Evolutionary conservation across 176 grass and related monocot genomes (phyloP).

Genomic region (Hyparrhenia diplandra): DNA sequence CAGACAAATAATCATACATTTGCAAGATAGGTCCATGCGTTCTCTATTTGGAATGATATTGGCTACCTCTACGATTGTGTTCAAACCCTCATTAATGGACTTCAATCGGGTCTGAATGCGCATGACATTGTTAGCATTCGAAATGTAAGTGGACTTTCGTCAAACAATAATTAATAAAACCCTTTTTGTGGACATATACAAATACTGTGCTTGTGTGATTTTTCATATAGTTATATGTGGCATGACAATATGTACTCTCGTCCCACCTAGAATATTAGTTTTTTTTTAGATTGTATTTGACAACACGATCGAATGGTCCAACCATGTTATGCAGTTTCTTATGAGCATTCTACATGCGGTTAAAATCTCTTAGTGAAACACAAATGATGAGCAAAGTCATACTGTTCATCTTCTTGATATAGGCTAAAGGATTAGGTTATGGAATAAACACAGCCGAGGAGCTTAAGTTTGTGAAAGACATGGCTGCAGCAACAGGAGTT

Average conservation of each 20-base stretch:
- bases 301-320: too few species aligned
- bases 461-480: conserved; percentile 87
- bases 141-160: conserved; percentile 45
- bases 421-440: conserved; percentile 90
- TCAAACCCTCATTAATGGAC: conserved; percentile 88
- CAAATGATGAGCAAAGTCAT: too few species aligned
- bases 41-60: conserved; percentile 87
- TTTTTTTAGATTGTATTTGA: too few species aligned
- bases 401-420: conserved; percentile 29
- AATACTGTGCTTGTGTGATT: too few species aligned
- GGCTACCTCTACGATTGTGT: conserved; percentile 72
- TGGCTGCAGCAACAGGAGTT: conserved; percentile 76
- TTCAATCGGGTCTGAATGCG: conserved; percentile 64
- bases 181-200: background rate
- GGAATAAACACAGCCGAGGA: conserved; percentile 81
- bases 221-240: too few species aligned
- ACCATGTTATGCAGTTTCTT: too few species aligned
- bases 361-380: too few species aligned
- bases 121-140: conserved; percentile 74
- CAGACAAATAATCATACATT: conserved; percentile 24
- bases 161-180: background rate
- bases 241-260: too few species aligned
- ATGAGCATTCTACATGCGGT: too few species aligned
- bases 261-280: too few species aligned
- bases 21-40: conserved; percentile 79